Evolutionary conservation across 2,329 filamentous ascomycete genomes (phyloP).

Genomic region (Geosmithia morbida): DNA sequence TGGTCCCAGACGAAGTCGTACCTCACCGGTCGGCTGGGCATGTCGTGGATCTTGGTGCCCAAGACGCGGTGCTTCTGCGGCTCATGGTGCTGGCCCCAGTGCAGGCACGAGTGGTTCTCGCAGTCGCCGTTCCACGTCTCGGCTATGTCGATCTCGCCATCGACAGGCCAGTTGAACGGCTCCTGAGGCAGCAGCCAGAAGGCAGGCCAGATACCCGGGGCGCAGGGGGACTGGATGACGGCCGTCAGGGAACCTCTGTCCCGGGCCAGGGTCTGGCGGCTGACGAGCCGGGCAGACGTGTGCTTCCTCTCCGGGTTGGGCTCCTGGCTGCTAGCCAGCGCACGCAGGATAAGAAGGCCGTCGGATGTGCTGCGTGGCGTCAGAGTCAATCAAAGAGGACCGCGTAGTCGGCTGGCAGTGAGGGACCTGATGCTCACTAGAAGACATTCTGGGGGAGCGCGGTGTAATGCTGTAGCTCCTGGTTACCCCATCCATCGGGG

Average conservation of each 20-base stretch:
- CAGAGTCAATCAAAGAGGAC: not conserved
- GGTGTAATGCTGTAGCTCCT: slow-evolving; percentile 44
- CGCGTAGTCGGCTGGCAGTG: no score
- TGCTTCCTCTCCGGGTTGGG: slow-evolving; percentile 25
- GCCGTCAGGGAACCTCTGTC: slow-evolving; percentile 37
- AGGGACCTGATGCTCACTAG: slow-evolving; percentile 16
- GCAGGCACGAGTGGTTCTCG: slow-evolving; percentile 40
- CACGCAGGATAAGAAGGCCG: slow-evolving; percentile 36
- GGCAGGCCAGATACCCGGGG: slow-evolving; percentile 44
- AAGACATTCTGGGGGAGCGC: slow-evolving; percentile 34
- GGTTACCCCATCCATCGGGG: slow-evolving; percentile 47
- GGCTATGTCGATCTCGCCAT: slow-evolving; percentile 46
- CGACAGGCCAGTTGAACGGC: slow-evolving; percentile 42
- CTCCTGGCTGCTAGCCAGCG: slow-evolving; percentile 21
- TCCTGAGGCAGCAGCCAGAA: slow-evolving; percentile 46
- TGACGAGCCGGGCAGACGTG: slow-evolving; percentile 41
- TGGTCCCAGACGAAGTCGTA: slow-evolving; percentile 44
- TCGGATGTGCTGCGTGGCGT: slow-evolving; percentile 22
- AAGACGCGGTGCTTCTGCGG: slow-evolving; percentile 40
- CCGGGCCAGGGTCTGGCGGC: slow-evolving; percentile 31
- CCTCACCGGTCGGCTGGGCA: slow-evolving; percentile 28
- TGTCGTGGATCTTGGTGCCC: slow-evolving; percentile 32
- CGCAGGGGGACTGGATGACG: slow-evolving; percentile 34
- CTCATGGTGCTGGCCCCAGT: slow-evolving; percentile 44
- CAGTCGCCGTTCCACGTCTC: slow-evolving; percentile 46